Evolutionary conservation across 768 basidiomycete species (phyloP).

Genomic region (Boletus pseudopeckii): DNA sequence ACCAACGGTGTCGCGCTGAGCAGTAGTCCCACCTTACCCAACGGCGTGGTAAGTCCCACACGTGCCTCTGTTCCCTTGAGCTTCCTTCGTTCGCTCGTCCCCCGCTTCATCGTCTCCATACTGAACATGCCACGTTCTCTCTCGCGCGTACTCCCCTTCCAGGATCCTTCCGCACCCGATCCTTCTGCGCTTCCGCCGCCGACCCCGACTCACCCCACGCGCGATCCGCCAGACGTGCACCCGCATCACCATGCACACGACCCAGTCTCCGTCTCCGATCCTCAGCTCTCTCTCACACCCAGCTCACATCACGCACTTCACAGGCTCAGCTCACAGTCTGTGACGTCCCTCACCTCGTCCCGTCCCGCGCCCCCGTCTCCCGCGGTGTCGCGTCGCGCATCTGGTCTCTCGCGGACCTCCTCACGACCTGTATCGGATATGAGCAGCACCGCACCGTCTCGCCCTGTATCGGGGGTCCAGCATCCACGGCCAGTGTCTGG

Average conservation of each 20-base stretch:
- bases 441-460: slow-evolving; percentile 15
- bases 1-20: background rate
- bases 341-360: slow-evolving; percentile 40
- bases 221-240: slow-evolving; percentile 26
- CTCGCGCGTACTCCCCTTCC: slow-evolving; percentile 25
- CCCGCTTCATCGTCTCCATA: slow-evolving; percentile 25
- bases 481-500: slow-evolving; percentile 13
- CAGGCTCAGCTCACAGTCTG: slow-evolving; percentile 25
- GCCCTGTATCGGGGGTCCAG: slow-evolving; percentile 13
- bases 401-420: slow-evolving; percentile 28
- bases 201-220: slow-evolving; percentile 25
- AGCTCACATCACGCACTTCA: slow-evolving; percentile 5
- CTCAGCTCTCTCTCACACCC: background rate
- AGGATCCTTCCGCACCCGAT: slow-evolving; percentile 37
- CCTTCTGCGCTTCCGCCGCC: slow-evolving; percentile 14
- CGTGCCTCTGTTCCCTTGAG: slow-evolving; percentile 16
- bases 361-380: slow-evolving; percentile 65
- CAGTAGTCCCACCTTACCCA: slow-evolving; percentile 1
- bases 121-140: slow-evolving; percentile 30
- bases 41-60: slow-evolving; percentile 30
- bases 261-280: background rate
- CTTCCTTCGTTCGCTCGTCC: slow-evolving; percentile 25
- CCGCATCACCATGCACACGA: background rate
- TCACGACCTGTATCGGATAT: slow-evolving; percentile 24
- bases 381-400: slow-evolving; percentile 43